A percentile compares a stretch with the other conserved stretches of the same genome.
phyloP scores from a whole-genome alignment of 306 rosid species.

The Cicer judaicum region DNA sequence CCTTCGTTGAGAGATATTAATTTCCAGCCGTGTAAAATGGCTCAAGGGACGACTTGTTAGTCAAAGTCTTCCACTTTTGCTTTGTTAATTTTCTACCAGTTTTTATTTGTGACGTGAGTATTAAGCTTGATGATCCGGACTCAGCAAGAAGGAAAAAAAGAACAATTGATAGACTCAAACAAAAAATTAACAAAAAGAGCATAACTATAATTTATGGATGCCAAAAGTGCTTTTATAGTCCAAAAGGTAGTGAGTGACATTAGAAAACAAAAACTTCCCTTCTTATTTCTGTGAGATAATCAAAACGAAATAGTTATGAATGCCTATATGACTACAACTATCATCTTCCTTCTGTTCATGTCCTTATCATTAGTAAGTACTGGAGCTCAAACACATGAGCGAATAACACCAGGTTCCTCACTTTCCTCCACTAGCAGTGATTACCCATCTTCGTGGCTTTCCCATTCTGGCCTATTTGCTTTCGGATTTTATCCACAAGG shows the following conservation, averaged over 20 bases:
- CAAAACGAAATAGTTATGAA: conserved; percentile 38
- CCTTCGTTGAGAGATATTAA: too few species aligned
- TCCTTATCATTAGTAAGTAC: neutral
- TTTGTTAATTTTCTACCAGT: too few species aligned
- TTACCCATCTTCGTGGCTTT: conserved; percentile 8
- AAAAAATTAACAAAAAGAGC: too few species aligned
- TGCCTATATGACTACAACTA: neutral
- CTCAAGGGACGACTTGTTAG: too few species aligned
- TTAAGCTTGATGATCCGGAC: too few species aligned
- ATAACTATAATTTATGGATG: too few species aligned
- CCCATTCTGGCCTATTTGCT: conserved; percentile 42
- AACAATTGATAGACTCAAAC: too few species aligned
- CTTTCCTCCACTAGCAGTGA: conserved; percentile 3
- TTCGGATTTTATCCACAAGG: conserved; percentile 45
- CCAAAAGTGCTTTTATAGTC: too few species aligned
- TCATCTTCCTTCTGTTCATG: conserved; percentile 4
- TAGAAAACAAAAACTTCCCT: neutral
- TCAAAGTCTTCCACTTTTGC: too few species aligned
- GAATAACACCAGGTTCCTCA: conserved; percentile 5
- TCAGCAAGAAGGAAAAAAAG: too few species aligned
- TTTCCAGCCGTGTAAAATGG: too few species aligned
- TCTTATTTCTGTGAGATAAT: neutral
- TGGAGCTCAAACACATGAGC: neutral
- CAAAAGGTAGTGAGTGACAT: neutral
- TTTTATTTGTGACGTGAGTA: too few species aligned